phyloP scores from a whole-genome alignment of 2,329 filamentous ascomycete species.

The Fusarium praegraminearum region DNA sequence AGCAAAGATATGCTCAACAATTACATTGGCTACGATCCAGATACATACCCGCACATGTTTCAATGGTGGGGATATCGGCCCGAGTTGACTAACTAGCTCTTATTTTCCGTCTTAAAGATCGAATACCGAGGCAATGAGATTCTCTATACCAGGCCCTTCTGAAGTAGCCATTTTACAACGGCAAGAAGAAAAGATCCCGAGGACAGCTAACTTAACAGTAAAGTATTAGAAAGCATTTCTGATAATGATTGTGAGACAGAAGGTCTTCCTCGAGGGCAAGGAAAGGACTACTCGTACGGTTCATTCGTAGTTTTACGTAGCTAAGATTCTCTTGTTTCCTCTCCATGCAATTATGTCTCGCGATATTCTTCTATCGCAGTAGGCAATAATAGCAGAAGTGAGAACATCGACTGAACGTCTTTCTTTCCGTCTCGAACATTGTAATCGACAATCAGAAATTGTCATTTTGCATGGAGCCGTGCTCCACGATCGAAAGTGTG shows the following conservation, averaged over 20 bases:
- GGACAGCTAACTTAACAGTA: background rate
- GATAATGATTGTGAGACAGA: background rate
- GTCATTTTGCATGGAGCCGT: background rate
- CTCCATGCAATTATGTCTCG: too few relatives aligned
- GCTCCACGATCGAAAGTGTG: background rate
- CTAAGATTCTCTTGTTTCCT: too few relatives aligned
- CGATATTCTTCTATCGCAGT: background rate
- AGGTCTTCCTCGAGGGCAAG: background rate
- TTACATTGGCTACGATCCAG: background rate
- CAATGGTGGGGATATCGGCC: background rate
- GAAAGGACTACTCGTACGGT: fast-evolving
- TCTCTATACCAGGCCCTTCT: background rate
- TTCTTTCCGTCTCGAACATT: too few relatives aligned
- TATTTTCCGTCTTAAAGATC: background rate
- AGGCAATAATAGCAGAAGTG: background rate
- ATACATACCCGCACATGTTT: background rate
- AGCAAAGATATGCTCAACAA: background rate
- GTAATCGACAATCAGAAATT: background rate
- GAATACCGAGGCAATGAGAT: background rate
- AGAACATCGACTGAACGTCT: background rate
- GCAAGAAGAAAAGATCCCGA: background rate
- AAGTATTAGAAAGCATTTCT: too few relatives aligned
- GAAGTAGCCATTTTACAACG: background rate
- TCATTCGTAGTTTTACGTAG: too few relatives aligned
- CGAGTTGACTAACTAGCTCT: background rate